Base-by-base conservation (phyloP, 2,329 filamentous ascomycete species). In the Basipetospora chlamydospora region DNA sequence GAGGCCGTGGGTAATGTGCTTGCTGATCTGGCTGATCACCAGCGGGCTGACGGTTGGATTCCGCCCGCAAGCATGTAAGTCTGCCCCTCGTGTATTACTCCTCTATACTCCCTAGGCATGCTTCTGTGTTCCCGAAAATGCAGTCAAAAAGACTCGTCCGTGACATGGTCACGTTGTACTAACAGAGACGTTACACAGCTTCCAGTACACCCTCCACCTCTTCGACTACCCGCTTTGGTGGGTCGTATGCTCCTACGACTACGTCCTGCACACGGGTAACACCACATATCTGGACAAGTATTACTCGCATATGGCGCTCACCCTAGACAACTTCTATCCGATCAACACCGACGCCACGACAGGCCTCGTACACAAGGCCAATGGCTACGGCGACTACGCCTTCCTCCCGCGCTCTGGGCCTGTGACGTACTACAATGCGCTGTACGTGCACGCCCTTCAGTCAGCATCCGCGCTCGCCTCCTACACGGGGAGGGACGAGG, bases 201-300 rank as follows among this genome's bases (percentile, higher is more conserved):
- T 39, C 20, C 37, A 29, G 29, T 70, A 70, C 42, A 58, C 55
- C 1, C 57, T 70, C 1, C 49, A 53, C 0, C 51, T 70, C 0
- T 66, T 68, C 28, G 66, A 70, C 40, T 70, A 70, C 38, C 64
- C 66, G 2, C 49, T 70, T 0, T 68, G 62, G 59, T 70, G 66
- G 66, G 58, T 70, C 2, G 54, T 60, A 6, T 64, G 58, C 40
- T 61, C 55, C 38, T 60, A 58, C 40, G 64, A 70, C 43, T 51
- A 62, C 15, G 59, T 67, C 31, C 52, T 68, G 49, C 67, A 70
- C 46, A 67, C 61, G 0, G 64, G 61, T 9, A 60, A 69, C 44
- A 43, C 48, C 1, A 50, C 46, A 3, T 70, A 61, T 39, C 47
- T 63, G 3, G 31, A 50, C 3, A 42, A 51, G 2, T 63, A 66